Base-by-base conservation (phyloP, 345 rosid genomes). In the Salix koriyanagi region DNA sequence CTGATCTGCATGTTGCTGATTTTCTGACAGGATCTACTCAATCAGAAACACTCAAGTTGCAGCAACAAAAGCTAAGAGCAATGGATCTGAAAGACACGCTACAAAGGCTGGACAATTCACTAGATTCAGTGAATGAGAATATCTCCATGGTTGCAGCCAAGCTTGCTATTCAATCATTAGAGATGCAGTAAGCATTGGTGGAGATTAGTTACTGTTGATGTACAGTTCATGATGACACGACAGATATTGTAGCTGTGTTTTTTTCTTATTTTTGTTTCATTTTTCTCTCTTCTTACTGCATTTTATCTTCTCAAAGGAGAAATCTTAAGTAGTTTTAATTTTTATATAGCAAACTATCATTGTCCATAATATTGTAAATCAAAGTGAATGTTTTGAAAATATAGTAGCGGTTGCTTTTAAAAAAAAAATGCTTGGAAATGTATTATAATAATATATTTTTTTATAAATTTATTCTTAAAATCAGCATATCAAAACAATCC, bases 151-250 rank as follows among this genome's bases (percentile, higher is more conserved):
- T 93, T 67, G 93, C 90, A 26, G 97, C 97, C 70, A 93, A 91
- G 84, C 89, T 93, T 76, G 97, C 97, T 12, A 91, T 93, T 74
- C 94, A 91, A 69, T 88, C 97, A 9, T 67, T 90, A 61, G 90
- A 75, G 78, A 69, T 58, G 69, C 60, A 60, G 68, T 69, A 28
- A 54, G 16, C 39, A 4, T 75, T 36, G 2, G 50, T 9, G 65
- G 26, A 50, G 64, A 42, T 14, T n/a, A 26, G 68, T 25, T 65
- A n/a, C 42, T 14, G 13, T 34, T 34, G 65, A 71, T 71, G 68
- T 34, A 71, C 65, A 54, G 44, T 28, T 71, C 15, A 19, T 5
- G 61, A n/a, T 54, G 26, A 56, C 39, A 15, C 4, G 5, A 71
- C 34, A 71, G 61, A 71, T 28, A 26, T 14, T 65, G n/a, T 15